Conservation (phyloP, 2,329 filamentous ascomycete genomes). For the Monilinia fructicola region DNA sequence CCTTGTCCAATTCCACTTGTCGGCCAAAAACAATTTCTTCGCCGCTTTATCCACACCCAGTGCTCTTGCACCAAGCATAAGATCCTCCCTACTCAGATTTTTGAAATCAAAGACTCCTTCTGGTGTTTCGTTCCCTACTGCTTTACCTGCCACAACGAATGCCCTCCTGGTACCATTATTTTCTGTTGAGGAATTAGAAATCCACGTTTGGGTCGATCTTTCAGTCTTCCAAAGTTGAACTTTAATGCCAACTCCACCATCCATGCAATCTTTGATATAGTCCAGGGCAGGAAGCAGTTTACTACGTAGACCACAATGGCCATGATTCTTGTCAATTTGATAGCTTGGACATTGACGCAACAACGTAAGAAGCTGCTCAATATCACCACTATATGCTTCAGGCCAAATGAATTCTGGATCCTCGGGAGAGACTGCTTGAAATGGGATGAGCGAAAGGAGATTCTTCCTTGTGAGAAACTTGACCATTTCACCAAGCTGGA, state of each 20-base stretch:
- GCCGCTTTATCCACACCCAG: conserved; percentile 54
- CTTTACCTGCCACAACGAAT: conserved; percentile 32
- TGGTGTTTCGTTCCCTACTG: conserved; percentile 27
- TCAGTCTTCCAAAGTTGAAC: conserved; percentile 33
- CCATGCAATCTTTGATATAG: conserved; percentile 59
- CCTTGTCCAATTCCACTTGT: conserved; percentile 57
- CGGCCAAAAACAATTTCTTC: conserved; percentile 54
- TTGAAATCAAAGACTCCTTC: conserved; percentile 44
- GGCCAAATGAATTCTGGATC: conserved; percentile 39
- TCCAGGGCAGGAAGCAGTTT: conserved; percentile 66
- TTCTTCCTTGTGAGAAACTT: conserved; percentile 65
- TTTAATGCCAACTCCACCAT: conserved; percentile 37
- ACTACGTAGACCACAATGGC: conserved; percentile 69
- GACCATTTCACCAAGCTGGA: conserved; percentile 75
- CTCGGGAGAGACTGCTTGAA: conserved; percentile 49
- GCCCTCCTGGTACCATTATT: conserved; percentile 24
- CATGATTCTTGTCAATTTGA: conserved; percentile 71
- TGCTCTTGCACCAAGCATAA: conserved; percentile 50
- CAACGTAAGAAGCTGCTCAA: conserved; percentile 58
- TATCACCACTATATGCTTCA: conserved; percentile 54
- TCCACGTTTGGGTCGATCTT: conserved; percentile 35
- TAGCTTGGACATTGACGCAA: conserved; percentile 69
- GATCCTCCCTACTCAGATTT: conserved; percentile 49
- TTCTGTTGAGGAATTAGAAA: conserved; percentile 5
- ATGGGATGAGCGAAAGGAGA: conserved; percentile 60